Conservation (phyloP, 345 rosid species). For the Lenwebbia sp. region DNA sequence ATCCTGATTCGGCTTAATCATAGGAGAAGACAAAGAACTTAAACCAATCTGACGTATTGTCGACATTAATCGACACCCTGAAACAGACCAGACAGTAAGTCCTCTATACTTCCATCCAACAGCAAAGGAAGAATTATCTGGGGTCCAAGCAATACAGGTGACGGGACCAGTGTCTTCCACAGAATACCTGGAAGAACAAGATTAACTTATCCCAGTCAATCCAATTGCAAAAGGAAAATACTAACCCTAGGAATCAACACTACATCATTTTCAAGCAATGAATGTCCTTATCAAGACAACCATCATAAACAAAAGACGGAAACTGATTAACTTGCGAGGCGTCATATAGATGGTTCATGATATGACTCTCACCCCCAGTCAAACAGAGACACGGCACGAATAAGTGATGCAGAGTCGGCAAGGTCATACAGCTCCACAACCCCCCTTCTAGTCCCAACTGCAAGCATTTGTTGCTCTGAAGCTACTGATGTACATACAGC, state of each 20-base stretch:
- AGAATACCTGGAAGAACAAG: constrained; percentile 53
- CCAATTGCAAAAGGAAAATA: neutral
- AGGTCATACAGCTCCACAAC: constrained; percentile 79
- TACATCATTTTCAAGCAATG: neutral
- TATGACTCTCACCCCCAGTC: constrained; percentile 81
- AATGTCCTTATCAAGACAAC: neutral
- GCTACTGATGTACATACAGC: constrained; percentile 77
- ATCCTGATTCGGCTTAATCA: constrained; percentile 61
- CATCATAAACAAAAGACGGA: neutral
- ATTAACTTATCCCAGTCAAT: neutral
- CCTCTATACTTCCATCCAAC: constrained; percentile 99
- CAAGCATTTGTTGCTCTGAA: constrained; percentile 85
- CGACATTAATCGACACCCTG: constrained; percentile 98
- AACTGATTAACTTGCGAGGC: neutral
- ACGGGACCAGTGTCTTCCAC: constrained; percentile 94
- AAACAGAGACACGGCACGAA: constrained; percentile 73
- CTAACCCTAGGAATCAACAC: neutral
- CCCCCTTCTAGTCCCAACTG: constrained; percentile 92
- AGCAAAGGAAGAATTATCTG: constrained; percentile 95
- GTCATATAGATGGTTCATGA: neutral
- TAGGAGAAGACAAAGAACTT: constrained; percentile 76
- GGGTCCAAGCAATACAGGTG: constrained; percentile 90
- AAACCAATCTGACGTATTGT: constrained; percentile 91
- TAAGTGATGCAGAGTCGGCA: constrained; percentile 52
- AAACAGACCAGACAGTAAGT: constrained; percentile 92